These are phyloP conservation scores for Xerophyta viscosa DNA, from an alignment of 106 monocot species.

Conservation along the genomic window DNA sequence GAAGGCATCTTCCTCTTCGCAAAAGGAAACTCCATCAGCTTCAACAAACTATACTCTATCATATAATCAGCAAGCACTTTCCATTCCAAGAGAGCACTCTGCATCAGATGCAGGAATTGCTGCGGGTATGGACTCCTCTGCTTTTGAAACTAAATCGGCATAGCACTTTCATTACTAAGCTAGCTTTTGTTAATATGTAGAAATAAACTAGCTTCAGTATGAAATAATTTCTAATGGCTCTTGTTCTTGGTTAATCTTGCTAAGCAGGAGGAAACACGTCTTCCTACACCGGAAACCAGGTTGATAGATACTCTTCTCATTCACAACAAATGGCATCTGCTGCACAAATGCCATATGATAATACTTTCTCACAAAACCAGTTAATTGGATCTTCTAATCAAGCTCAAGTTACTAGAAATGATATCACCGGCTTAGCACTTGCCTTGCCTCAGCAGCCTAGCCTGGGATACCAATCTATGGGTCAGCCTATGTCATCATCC, in stretches of 20 bases:
- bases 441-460: slow-evolving; percentile 18
- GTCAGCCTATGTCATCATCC: slow-evolving; percentile 10
- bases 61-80: slow-evolving; percentile 22
- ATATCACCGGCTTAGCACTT: slow-evolving; percentile 18
- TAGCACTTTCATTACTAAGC: background rate
- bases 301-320: slow-evolving; percentile 11
- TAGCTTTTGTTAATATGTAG: background rate
- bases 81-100: slow-evolving; percentile 11
- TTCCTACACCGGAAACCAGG: slow-evolving; percentile 15
- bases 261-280: slow-evolving; percentile 1
- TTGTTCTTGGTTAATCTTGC: background rate
- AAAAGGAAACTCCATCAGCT: slow-evolving; percentile 20
- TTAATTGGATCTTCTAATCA: slow-evolving; percentile 9
- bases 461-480: slow-evolving; percentile 10
- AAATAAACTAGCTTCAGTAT: no score
- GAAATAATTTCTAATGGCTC: no score
- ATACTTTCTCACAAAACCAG: slow-evolving; percentile 11
- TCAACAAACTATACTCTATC: slow-evolving; percentile 15
- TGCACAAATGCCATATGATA: slow-evolving; percentile 12
- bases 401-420: slow-evolving; percentile 16
- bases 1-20: slow-evolving; percentile 26
- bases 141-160: background rate
- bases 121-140: slow-evolving; percentile 12
- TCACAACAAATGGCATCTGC: slow-evolving; percentile 2
- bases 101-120: slow-evolving; percentile 13